Conservation (phyloP, 2,329 filamentous ascomycete genomes). For the Huntiella moniliformis region DNA sequence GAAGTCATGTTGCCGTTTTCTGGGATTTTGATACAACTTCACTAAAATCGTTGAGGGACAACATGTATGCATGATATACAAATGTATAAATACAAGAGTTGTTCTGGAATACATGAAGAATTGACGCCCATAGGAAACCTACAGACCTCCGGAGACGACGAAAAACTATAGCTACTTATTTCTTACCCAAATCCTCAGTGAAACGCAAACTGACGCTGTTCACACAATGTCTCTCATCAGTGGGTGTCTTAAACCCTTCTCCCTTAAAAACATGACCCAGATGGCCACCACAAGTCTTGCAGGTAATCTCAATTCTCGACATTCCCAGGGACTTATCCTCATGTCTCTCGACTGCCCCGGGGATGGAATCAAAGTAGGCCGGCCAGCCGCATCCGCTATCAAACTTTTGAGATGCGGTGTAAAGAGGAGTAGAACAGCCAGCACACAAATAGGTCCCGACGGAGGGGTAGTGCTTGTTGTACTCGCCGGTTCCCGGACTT, state of each 20-base stretch:
- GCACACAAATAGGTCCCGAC: slow-evolving; percentile 73
- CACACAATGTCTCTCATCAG: slow-evolving; percentile 91
- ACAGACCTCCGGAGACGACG: too few species aligned
- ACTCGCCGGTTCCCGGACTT: slow-evolving; percentile 57
- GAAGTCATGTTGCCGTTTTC: too few species aligned
- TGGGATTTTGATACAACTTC: too few species aligned
- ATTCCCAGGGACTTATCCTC: slow-evolving; percentile 64
- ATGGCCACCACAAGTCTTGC: slow-evolving; percentile 84
- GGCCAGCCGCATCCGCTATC: slow-evolving; percentile 94
- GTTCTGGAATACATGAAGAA: too few species aligned
- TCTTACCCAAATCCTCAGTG: slow-evolving; percentile 15
- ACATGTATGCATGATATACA: too few species aligned
- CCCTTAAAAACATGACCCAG: slow-evolving; percentile 91
- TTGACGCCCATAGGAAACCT: too few species aligned
- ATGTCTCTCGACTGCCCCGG: slow-evolving; percentile 71
- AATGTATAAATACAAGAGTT: too few species aligned
- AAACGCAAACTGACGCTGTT: slow-evolving; percentile 88
- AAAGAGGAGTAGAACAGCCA: slow-evolving; percentile 71
- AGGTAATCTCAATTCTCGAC: slow-evolving; percentile 81
- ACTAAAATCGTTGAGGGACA: too few species aligned
- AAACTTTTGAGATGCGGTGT: slow-evolving; percentile 90
- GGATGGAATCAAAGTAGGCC: slow-evolving; percentile 89
- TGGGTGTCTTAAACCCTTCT: slow-evolving; percentile 66
- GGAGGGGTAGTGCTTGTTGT: slow-evolving; percentile 65
- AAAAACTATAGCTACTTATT: too few species aligned